A percentile compares a stretch with the other conserved stretches of the same genome.
Evolutionary conservation across 163 green algal species (phyloP).

Genomic region (Coccomyxa subellipsoidea): DNA sequence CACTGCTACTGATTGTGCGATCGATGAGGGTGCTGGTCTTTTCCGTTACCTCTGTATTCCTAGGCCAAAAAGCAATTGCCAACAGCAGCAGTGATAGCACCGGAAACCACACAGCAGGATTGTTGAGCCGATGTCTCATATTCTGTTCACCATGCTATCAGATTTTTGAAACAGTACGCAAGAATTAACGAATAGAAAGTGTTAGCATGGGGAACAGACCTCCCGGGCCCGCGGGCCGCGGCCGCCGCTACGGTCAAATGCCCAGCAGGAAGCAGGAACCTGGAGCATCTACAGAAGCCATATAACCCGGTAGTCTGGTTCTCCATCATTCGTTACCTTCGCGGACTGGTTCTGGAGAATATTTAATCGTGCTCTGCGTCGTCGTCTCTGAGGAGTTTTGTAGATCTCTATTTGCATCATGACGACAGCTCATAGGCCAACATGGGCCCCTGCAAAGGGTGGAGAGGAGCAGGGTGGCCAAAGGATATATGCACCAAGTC

Average conservation of each 20-base stretch:
- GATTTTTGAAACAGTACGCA: neutral
- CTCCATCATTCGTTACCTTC: too few species aligned
- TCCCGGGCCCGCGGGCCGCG: too few species aligned
- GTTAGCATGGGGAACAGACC: too few species aligned
- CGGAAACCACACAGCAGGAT: neutral
- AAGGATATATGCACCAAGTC: constrained; percentile 71
- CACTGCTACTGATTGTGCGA: neutral
- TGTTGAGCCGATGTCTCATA: neutral
- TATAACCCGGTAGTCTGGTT: too few species aligned
- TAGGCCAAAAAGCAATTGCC: neutral
- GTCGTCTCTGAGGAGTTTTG: too few species aligned
- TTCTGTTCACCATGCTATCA: neutral
- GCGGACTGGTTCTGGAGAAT: too few species aligned
- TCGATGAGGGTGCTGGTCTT: neutral
- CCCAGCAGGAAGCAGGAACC: too few species aligned
- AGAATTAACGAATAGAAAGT: too few species aligned
- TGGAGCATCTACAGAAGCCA: too few species aligned
- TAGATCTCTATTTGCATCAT: constrained; percentile 55
- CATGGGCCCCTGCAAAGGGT: constrained; percentile 81
- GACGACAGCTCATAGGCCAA: constrained; percentile 88
- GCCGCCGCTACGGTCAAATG: too few species aligned
- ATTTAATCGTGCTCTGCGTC: too few species aligned
- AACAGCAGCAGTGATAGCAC: neutral
- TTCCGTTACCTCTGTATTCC: neutral
- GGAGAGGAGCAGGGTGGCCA: constrained; percentile 83